Conservation (phyloP, 2,329 filamentous ascomycete genomes). For the Fusarium verticillioides region DNA sequence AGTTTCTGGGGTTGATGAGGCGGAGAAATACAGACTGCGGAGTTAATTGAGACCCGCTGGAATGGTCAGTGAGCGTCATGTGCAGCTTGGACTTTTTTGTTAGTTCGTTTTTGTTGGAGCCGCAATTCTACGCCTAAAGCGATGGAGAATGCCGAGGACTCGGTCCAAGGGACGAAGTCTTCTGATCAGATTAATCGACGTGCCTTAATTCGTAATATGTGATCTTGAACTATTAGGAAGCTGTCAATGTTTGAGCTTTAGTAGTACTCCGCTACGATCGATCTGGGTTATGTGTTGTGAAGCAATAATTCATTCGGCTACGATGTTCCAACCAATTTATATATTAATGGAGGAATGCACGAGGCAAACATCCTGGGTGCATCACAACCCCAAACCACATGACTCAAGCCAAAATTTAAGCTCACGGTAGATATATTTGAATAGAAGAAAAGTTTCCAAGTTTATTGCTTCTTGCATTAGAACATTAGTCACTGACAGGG, state of each 20-base stretch:
- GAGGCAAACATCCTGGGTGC: too few species aligned
- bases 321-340: too few species aligned
- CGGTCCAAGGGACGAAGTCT: neutral
- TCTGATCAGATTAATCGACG: neutral
- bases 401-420: too few species aligned
- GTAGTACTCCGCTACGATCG: too few species aligned
- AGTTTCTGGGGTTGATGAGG: neutral
- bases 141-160: neutral
- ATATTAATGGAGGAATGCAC: too few species aligned
- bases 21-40: constrained; percentile 2
- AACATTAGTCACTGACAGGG: neutral
- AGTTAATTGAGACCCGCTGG: neutral
- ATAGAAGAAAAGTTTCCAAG: too few species aligned
- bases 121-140: neutral
- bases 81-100: neutral
- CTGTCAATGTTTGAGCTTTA: accelerated
- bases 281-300: too few species aligned
- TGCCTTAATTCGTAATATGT: accelerated
- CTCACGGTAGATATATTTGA: too few species aligned
- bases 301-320: too few species aligned
- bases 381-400: too few species aligned
- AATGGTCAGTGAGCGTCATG: neutral
- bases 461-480: neutral
- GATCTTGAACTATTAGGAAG: too few species aligned
- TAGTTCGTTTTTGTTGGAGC: neutral